Base-by-base conservation (phyloP, 768 basidiomycete genomes). In the Mycena galopus region DNA sequence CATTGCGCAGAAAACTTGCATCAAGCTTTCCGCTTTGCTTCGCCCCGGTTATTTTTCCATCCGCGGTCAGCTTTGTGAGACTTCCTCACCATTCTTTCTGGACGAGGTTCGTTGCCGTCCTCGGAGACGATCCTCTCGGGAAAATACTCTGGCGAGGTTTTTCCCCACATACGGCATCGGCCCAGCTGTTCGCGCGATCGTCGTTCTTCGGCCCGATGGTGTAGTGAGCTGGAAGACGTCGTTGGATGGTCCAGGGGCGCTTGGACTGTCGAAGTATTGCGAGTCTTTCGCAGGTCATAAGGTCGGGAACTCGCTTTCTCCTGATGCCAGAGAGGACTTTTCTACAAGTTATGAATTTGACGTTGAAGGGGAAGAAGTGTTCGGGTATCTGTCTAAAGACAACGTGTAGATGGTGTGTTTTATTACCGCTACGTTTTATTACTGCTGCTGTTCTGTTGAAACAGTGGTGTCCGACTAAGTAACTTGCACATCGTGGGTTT, bases 171-270 rank as follows among this genome's bases (percentile, higher is more conserved):
- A 62, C 19, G 67, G 59, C 12, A 50, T 69, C 27, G 51, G 51
- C 37, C 17, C 35, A 14, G 9, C 6, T 19, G 19, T 33, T 2
- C 58, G 67, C n/a, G 67, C 50, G 21, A n/a, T 69, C 29, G 35
- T 69, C 11, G 59, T 69, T n/a, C 33, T 69, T 7, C 67, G 67
- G 17, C 67, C 67, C 9, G 60, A 69, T 29, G 51, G 50, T 0
- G 56, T 69, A n/a, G 67, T 69, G 39, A 69, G 67, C 23, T 62
- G 55, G 51, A 57, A 29, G 30, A 62, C 67, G 14, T 17, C 51
- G 67, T 23, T 69, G 53, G 60, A 69, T 7, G 33, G 25, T 39
- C 19, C 17, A 11, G 39, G 60, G 3, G 67, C 50, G 5, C 50
- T 44, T 19, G 37, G 42, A 30, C 19, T 69, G 3, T 19, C 4